Conservation (phyloP, 2,329 filamentous ascomycete genomes). For the Phaeomoniella chlamydospora region DNA sequence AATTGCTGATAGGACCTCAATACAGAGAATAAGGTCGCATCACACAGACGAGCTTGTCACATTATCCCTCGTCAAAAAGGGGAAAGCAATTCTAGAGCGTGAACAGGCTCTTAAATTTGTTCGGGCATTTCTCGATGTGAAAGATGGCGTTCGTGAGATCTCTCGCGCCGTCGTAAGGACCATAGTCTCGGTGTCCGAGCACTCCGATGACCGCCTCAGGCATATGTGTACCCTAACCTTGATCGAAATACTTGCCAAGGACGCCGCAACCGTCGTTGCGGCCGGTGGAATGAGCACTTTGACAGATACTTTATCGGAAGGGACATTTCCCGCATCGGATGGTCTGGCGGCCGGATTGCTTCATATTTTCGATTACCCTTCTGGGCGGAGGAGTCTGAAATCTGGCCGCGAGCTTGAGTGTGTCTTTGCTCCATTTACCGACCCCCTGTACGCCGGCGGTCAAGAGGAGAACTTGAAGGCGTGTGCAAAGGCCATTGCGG, state of each 20-base stretch:
- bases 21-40: slow-evolving; percentile 72
- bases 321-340: slow-evolving; percentile 82
- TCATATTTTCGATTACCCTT: slow-evolving; percentile 74
- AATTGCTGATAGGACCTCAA: slow-evolving; percentile 78
- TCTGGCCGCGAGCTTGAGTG: slow-evolving; percentile 82
- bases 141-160: slow-evolving; percentile 77
- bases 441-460: slow-evolving; percentile 45
- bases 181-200: slow-evolving; percentile 79
- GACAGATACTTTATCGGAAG: slow-evolving; percentile 85
- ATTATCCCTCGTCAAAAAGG: slow-evolving; percentile 83
- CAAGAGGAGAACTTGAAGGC: slow-evolving; percentile 59
- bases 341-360: slow-evolving; percentile 78
- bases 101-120: slow-evolving; percentile 97
- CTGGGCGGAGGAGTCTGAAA: slow-evolving; percentile 65
- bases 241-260: slow-evolving; percentile 77
- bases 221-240: slow-evolving; percentile 88
- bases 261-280: slow-evolving; percentile 65
- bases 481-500: slow-evolving; percentile 84
- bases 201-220: slow-evolving; percentile 68
- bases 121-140: slow-evolving; percentile 86
- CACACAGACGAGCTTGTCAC: slow-evolving; percentile 91
- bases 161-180: slow-evolving; percentile 78
- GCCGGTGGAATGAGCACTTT: slow-evolving; percentile 74
- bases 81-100: slow-evolving; percentile 90
- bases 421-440: slow-evolving; percentile 84